These are phyloP conservation scores for Allantophomopsis lycopodina DNA, from an alignment of 2,329 filamentous ascomycete species.

Conservation along the genomic window DNA sequence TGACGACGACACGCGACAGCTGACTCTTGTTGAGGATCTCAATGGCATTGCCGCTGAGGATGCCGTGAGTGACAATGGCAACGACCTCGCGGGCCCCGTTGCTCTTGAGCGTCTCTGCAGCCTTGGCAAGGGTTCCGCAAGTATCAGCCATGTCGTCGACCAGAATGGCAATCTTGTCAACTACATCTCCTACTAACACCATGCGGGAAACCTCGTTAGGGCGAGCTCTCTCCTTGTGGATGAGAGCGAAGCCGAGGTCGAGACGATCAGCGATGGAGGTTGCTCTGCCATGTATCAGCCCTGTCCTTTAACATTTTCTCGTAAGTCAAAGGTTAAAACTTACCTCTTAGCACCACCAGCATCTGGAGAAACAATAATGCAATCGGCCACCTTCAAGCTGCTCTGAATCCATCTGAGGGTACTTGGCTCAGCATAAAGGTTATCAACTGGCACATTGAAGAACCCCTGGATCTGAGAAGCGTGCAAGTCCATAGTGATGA, in stretches of 20 bases:
- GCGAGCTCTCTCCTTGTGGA: constrained; percentile 92
- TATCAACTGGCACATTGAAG: constrained; percentile 67
- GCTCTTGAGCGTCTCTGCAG: constrained; percentile 75
- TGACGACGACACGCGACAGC: constrained; percentile 70
- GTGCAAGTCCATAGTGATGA: constrained; percentile 94
- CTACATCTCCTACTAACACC: constrained; percentile 91
- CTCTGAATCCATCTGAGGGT: constrained; percentile 85
- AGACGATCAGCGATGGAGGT: constrained; percentile 88
- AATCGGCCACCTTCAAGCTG: constrained; percentile 68
- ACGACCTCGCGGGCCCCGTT: constrained; percentile 81
- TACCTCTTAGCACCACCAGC: constrained; percentile 86
- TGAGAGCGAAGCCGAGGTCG: constrained; percentile 82
- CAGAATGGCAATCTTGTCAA: constrained; percentile 83
- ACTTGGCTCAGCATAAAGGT: constrained; percentile 88
- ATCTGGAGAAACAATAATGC: constrained; percentile 89
- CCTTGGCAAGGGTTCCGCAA: constrained; percentile 79
- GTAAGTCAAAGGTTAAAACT: constrained; percentile 9
- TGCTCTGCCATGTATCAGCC: constrained; percentile 34
- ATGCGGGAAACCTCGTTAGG: constrained; percentile 85
- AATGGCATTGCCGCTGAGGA: constrained; percentile 77
- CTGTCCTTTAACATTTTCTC: not conserved
- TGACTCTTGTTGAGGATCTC: constrained; percentile 58
- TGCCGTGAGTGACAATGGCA: constrained; percentile 91
- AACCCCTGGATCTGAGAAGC: constrained; percentile 92
- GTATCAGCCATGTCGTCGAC: constrained; percentile 98